Evolutionary conservation across 2,329 filamentous ascomycete genomes (phyloP), one percentile per base, ranked within the genome.

Genomic region (Colletotrichum liriopes): DNA sequence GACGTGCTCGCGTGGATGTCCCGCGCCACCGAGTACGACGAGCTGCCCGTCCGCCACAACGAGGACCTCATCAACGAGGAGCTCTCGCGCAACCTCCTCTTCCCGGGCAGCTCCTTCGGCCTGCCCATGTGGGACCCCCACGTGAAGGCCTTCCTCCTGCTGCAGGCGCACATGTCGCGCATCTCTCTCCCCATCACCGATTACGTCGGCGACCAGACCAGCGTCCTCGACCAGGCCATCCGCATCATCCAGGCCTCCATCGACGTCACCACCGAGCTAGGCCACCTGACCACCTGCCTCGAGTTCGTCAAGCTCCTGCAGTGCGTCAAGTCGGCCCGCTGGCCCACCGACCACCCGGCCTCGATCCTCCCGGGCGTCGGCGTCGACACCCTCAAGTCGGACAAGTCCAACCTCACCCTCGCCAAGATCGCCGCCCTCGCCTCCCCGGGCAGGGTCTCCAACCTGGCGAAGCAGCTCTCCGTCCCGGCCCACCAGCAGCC

Each of bases 91-190:
- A 94, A 95, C 74, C 85, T 99, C 0, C 94, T 95, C 0, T 87
- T 89, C 72, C 83, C 87, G 0, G 89, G 86, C 6, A 83, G 83
- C 23, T 81, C 84, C 5, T 90, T 96, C 64, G 92, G 91, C 12
- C 85, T 98, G 51, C 96, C 96, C 1, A 93, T 99, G 92, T 99
- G 96, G 96, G 96, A 99, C 84, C 96, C 96, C 0, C 96, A 99
- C 79, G 94, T 98, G 79, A 99, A 99, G 82, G 92, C 96, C 0
- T 98, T 98, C 84, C 85, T 99, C 47, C 88, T 99, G 1, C 88
- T 99, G 0, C 97, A 99, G 82, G 95, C 96, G 0, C 95, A 98
- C 83, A 97, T 99, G 90, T 94, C 93, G 26, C 93, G 96, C 69
- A 93, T 98, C 76, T 92, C 96, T 66, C 90, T 99, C 4, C 97